Evolutionary conservation across 768 basidiomycete genomes (phyloP).

Genomic region (Rhizopogon vinicolor): DNA sequence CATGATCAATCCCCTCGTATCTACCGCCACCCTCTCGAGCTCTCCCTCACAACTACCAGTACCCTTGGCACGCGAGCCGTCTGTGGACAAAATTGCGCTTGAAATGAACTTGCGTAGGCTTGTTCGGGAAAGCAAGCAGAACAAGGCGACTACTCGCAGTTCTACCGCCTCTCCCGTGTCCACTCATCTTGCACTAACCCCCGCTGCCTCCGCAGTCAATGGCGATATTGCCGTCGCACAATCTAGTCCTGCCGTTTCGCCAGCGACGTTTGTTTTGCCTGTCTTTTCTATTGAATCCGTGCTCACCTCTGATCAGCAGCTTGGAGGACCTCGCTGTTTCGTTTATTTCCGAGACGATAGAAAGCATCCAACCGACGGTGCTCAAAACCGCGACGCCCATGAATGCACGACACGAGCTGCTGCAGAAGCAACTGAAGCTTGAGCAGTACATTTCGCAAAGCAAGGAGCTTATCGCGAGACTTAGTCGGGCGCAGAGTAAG

Average conservation of each 20-base stretch:
- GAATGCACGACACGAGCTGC: constrained; percentile 29
- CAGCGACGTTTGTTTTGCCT: neutral
- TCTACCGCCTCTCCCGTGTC: neutral
- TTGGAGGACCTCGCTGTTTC: constrained; percentile 53
- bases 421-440: constrained; percentile 42
- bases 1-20: neutral
- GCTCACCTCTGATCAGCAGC: neutral
- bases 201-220: constrained; percentile 1
- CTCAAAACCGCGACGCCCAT: constrained; percentile 6
- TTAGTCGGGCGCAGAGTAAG: constrained; percentile 43
- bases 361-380: constrained; percentile 31
- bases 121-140: constrained; percentile 32
- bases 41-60: neutral
- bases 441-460: constrained; percentile 50
- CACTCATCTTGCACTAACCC: neutral
- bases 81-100: constrained; percentile 30
- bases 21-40: neutral
- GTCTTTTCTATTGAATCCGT: neutral
- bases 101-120: constrained; percentile 30
- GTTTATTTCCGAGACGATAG: constrained; percentile 55
- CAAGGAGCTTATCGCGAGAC: constrained; percentile 44
- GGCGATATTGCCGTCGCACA: neutral
- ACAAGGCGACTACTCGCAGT: constrained; percentile 31
- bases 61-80: neutral
- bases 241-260: neutral